A percentile compares a stretch with the other conserved stretches of the same genome.
Evolutionary conservation across 768 basidiomycete species (phyloP).

Genomic region (Nevesoporus exiguus): DNA sequence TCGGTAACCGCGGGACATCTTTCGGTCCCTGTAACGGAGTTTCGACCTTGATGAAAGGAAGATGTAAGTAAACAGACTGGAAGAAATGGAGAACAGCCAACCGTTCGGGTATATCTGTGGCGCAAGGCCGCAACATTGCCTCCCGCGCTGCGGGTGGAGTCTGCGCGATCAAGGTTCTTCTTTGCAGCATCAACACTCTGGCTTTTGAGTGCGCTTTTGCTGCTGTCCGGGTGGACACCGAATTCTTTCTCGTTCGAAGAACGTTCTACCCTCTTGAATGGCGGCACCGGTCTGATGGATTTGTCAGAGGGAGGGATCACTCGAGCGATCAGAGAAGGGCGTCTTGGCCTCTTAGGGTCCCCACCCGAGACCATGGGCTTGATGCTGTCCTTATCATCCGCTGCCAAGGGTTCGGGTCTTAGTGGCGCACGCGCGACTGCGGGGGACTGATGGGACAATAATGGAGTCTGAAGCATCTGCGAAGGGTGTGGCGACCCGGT

Average conservation of each 20-base stretch:
- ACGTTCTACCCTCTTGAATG: constrained; percentile 21
- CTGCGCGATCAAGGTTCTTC: constrained; percentile 44
- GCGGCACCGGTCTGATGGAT: constrained; percentile 9
- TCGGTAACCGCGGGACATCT: constrained; percentile 60
- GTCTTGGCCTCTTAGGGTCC: constrained; percentile 15
- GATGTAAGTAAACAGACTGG: background rate
- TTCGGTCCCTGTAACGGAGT: constrained; percentile 52
- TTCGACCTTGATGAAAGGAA: constrained; percentile 35
- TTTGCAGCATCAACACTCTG: constrained; percentile 32
- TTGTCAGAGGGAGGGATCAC: constrained; percentile 18
- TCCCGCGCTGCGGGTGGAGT: constrained; percentile 51
- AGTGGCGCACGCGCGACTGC: background rate
- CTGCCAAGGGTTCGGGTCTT: background rate
- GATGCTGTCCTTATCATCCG: background rate
- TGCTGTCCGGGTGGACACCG: constrained; percentile 25
- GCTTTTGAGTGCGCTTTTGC: constrained; percentile 21
- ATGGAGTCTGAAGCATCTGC: constrained; percentile 5
- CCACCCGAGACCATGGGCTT: background rate
- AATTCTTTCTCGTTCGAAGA: constrained; percentile 33
- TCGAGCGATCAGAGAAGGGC: constrained; percentile 22
- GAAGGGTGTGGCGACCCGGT: constrained; percentile 4
- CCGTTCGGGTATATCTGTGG: constrained; percentile 55
- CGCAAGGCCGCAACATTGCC: constrained; percentile 70
- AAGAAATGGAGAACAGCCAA: constrained; percentile 32
- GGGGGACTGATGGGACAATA: constrained; percentile 3